Evolutionary conservation across 768 basidiomycete species (phyloP).

Genomic region (Plicaturopsis crispa): DNA sequence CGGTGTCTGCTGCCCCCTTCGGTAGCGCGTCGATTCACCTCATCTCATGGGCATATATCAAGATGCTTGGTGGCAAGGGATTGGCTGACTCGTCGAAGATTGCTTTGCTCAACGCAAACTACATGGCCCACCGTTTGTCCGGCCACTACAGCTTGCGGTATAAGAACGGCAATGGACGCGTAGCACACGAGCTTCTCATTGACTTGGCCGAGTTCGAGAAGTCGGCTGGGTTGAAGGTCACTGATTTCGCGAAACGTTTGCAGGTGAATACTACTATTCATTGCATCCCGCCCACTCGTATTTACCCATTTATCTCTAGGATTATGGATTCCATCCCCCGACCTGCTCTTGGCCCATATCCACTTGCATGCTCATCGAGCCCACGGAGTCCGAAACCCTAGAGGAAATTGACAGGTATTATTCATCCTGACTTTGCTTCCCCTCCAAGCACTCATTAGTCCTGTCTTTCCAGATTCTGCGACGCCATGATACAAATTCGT

Average conservation of each 20-base stretch:
- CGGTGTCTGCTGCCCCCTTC: conserved; percentile 88
- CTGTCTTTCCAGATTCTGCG: conserved; percentile 66
- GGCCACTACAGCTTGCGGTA: conserved; percentile 82
- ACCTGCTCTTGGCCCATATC: conserved; percentile 98
- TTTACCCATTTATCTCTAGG: conserved; percentile 30
- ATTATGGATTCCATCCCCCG: conserved; percentile 93
- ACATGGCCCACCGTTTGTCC: conserved; percentile 86
- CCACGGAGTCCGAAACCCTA: conserved; percentile 91
- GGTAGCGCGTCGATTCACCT: conserved; percentile 93
- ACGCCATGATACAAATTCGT: conserved; percentile 97
- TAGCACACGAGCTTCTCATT: conserved; percentile 93
- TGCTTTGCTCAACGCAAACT: conserved; percentile 93
- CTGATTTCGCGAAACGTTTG: conserved; percentile 93
- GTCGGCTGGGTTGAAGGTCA: conserved; percentile 81
- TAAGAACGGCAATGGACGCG: conserved; percentile 85
- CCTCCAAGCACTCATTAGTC: conserved; percentile 1
- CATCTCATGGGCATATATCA: conserved; percentile 99
- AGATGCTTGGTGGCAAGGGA: conserved; percentile 96
- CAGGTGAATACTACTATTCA: conserved; percentile 42
- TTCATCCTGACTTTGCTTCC: neutral
- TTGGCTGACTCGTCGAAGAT: conserved; percentile 79
- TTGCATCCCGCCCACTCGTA: neutral
- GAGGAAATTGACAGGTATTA: conserved; percentile 83
- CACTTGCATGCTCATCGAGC: conserved; percentile 96
- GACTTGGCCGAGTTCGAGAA: conserved; percentile 96